Evolutionary conservation across 2,329 filamentous ascomycete species (phyloP).

Genomic region (Colletotrichum spinosum): DNA sequence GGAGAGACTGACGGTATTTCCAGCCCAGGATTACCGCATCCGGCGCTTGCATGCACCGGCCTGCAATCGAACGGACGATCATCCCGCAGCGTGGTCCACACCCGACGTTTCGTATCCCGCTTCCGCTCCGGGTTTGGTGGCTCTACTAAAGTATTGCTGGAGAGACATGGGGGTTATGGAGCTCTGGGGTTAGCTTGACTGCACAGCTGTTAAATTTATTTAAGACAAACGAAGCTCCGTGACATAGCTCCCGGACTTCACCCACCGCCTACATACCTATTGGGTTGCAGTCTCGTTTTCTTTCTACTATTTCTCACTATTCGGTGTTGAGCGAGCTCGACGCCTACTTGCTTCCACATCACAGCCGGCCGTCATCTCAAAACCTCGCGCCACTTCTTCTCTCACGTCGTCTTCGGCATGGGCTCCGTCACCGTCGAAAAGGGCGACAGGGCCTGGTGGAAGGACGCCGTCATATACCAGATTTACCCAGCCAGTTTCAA

Average conservation of each 20-base stretch:
- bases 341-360: background rate
- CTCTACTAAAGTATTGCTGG: background rate
- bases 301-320: background rate
- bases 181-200: constrained; percentile 9
- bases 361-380: background rate
- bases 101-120: constrained; percentile 37
- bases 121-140: constrained; percentile 2
- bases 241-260: background rate
- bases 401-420: constrained; percentile 9
- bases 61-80: constrained; percentile 34
- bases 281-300: background rate
- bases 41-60: constrained; percentile 34
- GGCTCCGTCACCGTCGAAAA: constrained; percentile 32
- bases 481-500: constrained; percentile 70
- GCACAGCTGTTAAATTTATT: constrained; percentile 9
- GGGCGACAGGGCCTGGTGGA: constrained; percentile 60
- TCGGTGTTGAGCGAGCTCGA: background rate
- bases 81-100: constrained; percentile 30
- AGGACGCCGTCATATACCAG: constrained; percentile 68
- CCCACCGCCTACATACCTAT: background rate
- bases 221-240: constrained; percentile 15
- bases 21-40: constrained; percentile 13
- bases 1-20: background rate
- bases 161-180: constrained; percentile 2
- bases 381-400: background rate